These are phyloP conservation scores for Puccinia polysora DNA, from an alignment of 1,284 basidiomycete genomes.

Conservation along the genomic window DNA sequence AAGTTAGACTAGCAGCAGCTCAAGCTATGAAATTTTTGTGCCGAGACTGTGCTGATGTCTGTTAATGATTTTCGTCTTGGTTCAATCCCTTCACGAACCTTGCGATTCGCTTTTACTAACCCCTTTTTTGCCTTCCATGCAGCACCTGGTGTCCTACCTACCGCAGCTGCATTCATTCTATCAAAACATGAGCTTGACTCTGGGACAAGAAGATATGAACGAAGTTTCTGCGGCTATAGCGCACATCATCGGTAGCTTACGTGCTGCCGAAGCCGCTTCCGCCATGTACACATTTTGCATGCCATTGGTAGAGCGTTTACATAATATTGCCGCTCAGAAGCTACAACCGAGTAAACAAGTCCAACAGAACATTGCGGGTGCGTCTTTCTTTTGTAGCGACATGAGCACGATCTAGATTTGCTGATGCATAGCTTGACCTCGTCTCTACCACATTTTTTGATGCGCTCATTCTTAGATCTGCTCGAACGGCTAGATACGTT, in stretches of 20 bases:
- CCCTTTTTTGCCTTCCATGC: constrained; percentile 22
- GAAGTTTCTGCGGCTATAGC: constrained; percentile 94
- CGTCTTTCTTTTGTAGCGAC: constrained; percentile 53
- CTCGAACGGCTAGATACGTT: constrained; percentile 85
- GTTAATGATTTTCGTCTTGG: no score
- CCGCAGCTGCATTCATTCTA: constrained; percentile 88
- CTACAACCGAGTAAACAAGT: constrained; percentile 59
- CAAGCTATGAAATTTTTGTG: constrained; percentile 95
- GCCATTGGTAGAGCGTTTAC: constrained; percentile 57
- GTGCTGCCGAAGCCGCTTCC: constrained; percentile 73
- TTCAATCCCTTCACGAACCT: background rate
- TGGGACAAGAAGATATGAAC: constrained; percentile 79
- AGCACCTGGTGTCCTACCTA: constrained; percentile 86
- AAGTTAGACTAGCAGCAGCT: constrained; percentile 84
- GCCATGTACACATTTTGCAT: constrained; percentile 76
- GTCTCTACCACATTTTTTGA: constrained; percentile 45
- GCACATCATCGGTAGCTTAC: constrained; percentile 88
- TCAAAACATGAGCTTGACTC: constrained; percentile 66
- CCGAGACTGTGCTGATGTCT: constrained; percentile 84
- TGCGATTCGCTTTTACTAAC: no score
- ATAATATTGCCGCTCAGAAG: constrained; percentile 51
- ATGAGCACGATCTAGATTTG: no score
- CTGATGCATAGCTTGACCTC: constrained; percentile 39
- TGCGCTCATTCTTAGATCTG: constrained; percentile 59
- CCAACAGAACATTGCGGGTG: constrained; percentile 66